Evolutionary conservation across 2,329 filamentous ascomycete species (phyloP), one percentile per base, ranked within the genome.

Genomic region (Fusarium tupiense): DNA sequence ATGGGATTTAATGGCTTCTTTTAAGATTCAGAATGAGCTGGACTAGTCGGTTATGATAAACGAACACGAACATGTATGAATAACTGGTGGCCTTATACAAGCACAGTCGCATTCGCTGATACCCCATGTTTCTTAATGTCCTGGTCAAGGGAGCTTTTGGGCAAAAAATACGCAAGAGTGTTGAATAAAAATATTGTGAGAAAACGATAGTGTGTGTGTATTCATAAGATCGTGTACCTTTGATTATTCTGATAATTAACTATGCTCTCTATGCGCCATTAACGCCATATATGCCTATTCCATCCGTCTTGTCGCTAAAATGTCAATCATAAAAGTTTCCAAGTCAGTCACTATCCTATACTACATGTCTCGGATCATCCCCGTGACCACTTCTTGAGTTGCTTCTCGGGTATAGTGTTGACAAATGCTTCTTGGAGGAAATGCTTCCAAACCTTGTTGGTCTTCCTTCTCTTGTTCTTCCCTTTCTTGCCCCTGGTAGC

Each of bases 351-450:
- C 44, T 57, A 43, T 37, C 17, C 29, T 31, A 13, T 24, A 24
- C 22, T 56, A 22, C 50, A 67, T 67, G 50, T 62, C 20, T 63
- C n/a, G 6, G 66, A 52, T 74, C 66, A 73, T 73, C 63, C 65
- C 24, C 70, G 61, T 41, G 75, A 84, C 76, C 86, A 76, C 74
- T 87, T 83, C 78, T 88, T 84, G 41, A 97, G 85, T 46, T 96
- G 90, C 57, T 92, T 87, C 61, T 89, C 84, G 58, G 90, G 87
- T 76, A 93, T 84, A 8, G 92, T 95, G 44, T 91, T 89, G 29
- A 97, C 93, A 83, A 96, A 97, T 2, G 95, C 95, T 64, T 94
- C 90, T 67, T 86, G 83, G 35, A 97, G 84, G 80, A 97, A 98
- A 57, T 92, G 90, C 69, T 91, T 86, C 95, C 95, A 98, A 11